Evolutionary conservation across 2,329 filamentous ascomycete genomes (phyloP).

Genomic region (Trichophyton simii): DNA sequence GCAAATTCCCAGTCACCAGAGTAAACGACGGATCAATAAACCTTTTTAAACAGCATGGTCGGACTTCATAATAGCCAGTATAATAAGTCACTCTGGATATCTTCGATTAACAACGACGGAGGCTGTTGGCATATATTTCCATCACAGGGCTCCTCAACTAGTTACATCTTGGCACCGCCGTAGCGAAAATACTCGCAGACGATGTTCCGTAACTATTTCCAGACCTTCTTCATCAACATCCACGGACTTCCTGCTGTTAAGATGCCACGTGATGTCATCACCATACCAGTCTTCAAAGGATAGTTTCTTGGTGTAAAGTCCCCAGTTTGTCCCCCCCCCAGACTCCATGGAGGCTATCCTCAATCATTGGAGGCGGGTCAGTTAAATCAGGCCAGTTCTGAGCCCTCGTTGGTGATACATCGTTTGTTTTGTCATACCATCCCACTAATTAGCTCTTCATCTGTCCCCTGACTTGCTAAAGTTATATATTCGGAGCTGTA

Average conservation of each 20-base stretch:
- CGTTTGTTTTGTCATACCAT: conserved; percentile 6
- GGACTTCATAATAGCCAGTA: no score
- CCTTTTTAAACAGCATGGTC: no score
- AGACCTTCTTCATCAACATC: conserved; percentile 10
- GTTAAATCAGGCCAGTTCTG: conserved; percentile 9
- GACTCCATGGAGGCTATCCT: conserved; percentile 9
- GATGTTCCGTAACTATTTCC: conserved; percentile 1
- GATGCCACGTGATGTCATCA: conserved; percentile 9
- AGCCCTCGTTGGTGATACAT: conserved; percentile 8
- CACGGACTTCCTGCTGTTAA: conserved; percentile 9
- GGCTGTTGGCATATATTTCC: no score
- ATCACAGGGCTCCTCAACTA: background rate
- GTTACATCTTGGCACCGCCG: conserved; percentile 9
- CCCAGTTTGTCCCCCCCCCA: conserved; percentile 8
- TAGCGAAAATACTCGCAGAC: conserved; percentile 10
- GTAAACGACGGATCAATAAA: no score
- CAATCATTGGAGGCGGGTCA: conserved; percentile 9
- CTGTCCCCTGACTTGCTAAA: conserved; percentile 6
- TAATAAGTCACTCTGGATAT: background rate
- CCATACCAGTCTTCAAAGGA: conserved; percentile 9
- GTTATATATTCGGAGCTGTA: conserved; percentile 5
- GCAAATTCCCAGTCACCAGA: no score
- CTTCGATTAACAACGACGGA: no score
- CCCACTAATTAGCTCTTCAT: conserved; percentile 8
- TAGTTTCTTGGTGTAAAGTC: conserved; percentile 7